These are phyloP conservation scores for Metrosideros polymorpha DNA, from an alignment of 441 rosid species.

Conservation along the genomic window DNA sequence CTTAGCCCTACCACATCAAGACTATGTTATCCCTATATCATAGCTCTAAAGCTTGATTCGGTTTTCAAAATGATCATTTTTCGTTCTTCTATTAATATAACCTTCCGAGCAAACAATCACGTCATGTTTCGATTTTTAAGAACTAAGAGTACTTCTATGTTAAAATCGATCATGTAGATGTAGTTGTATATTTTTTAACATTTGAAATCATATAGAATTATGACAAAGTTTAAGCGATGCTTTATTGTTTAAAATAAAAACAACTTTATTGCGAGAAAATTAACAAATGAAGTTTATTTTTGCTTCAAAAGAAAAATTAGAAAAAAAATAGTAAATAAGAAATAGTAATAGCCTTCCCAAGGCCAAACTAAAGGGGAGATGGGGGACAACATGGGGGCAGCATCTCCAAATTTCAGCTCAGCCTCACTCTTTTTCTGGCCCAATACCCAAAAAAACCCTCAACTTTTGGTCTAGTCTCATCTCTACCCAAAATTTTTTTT, in stretches of 20 bases:
- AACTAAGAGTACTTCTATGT: neutral
- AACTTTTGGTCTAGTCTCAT: too few species aligned
- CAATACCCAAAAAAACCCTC: too few species aligned
- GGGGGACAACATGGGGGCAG: neutral
- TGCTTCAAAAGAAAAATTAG: neutral
- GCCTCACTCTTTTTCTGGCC: neutral
- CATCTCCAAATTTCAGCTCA: neutral
- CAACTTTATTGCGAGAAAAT: neutral
- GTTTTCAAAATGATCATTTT: too few species aligned
- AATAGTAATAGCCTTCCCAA: neutral
- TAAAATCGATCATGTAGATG: neutral
- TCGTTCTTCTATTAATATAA: neutral
- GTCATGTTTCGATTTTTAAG: fast-evolving
- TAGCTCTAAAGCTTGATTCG: neutral
- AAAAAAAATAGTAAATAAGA: neutral
- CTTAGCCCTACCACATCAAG: neutral
- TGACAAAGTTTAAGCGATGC: neutral
- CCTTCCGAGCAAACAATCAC: neutral
- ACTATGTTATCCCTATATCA: fast-evolving
- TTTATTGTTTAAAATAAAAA: neutral
- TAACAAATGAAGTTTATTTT: neutral
- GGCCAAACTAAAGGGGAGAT: neutral
- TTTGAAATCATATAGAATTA: too few species aligned
- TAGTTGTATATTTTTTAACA: too few species aligned
- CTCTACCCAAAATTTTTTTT: too few species aligned